Evolutionary conservation across 371 early-diverging fungal genomes (phyloP), one percentile per base, ranked within the genome.

Genomic region (Basidiobolus meristosporus): DNA sequence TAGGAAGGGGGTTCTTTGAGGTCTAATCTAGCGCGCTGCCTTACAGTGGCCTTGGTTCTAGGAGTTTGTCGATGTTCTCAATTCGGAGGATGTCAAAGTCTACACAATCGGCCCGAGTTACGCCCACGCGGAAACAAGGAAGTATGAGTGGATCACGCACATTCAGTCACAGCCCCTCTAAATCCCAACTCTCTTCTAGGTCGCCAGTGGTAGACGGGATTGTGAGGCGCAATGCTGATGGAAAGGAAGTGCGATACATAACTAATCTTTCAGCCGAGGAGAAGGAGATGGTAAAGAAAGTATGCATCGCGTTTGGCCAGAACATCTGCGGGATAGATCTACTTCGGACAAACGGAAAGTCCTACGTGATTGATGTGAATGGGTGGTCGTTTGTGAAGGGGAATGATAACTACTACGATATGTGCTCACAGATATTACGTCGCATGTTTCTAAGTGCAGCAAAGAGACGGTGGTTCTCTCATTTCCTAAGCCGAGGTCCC

Each of bases 301-400:
- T 96, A 18, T 75, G 77, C 40, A 51, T 60, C 10, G 80, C 83
- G 7, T 96, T 98, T 59, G 84, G 87, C 1, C 90, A 89, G 50
- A 66, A 73, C 3, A 85, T 98, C 1, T 98, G 98, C 51, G 98
- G 98, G 0, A 82, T 97, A 43, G 98, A 98, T 57, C 55, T 96
- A 16, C 56, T 98, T 39, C 76, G 98, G 3, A 75, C 75, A 1
- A 55, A 59, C 35, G 90, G 90, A 9, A 64, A 70, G 47, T 87
- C 91, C 2, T 86, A 79, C 56, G 92, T 97, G 7, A 93, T 98
- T 51, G 98, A 98, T 56, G 96, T 98, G 40, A 98, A 98, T 49
- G 98, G 98, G 7, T 98, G 98, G 98, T 89, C 90, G 19, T 98
- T 98, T 64, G 98, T 98, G 38, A 98, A 98, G 57, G 92, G 91